Percentiles rank a stretch among this genome's conserved stretches.
Conservation (phyloP, 345 rosid genomes). For the Camelina neglecta region DNA sequence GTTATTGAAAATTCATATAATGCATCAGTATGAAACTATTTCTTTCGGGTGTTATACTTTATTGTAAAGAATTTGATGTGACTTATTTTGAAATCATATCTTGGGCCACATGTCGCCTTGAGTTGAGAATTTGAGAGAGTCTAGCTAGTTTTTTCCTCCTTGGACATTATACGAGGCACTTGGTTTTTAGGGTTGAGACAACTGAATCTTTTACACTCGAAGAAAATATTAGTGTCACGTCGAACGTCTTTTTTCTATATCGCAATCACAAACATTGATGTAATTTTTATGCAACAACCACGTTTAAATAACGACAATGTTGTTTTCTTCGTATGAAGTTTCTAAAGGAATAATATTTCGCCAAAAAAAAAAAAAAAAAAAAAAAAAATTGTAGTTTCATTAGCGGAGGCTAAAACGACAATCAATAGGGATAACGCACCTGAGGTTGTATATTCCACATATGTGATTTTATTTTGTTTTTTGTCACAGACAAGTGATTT, state of each 20-base stretch:
- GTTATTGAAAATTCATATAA: no score
- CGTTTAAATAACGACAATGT: conserved; percentile 13
- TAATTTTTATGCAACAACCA: conserved; percentile 21
- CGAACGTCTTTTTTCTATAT: conserved; percentile 30
- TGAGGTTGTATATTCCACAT: background rate
- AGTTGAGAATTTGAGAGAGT: background rate
- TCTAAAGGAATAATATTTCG: background rate
- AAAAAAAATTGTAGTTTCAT: background rate
- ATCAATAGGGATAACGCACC: background rate
- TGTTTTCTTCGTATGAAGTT: conserved; percentile 5
- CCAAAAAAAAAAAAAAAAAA: no score
- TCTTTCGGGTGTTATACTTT: background rate
- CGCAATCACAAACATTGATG: conserved; percentile 30
- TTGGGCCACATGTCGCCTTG: conserved; percentile 21
- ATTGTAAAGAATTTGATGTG: conserved; percentile 5
- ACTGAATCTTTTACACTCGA: conserved; percentile 25
- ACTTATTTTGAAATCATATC: background rate
- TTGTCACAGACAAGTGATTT: background rate
- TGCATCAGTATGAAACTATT: no score
- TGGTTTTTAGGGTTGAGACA: conserved; percentile 10
- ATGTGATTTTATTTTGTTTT: background rate
- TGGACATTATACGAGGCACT: conserved; percentile 14
- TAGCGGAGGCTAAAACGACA: background rate
- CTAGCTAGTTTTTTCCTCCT: conserved; percentile 10
- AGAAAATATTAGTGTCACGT: conserved; percentile 27